phyloP scores from a whole-genome alignment of 2,329 filamentous ascomycete species.

The Pseudogymnoascus sp. region DNA sequence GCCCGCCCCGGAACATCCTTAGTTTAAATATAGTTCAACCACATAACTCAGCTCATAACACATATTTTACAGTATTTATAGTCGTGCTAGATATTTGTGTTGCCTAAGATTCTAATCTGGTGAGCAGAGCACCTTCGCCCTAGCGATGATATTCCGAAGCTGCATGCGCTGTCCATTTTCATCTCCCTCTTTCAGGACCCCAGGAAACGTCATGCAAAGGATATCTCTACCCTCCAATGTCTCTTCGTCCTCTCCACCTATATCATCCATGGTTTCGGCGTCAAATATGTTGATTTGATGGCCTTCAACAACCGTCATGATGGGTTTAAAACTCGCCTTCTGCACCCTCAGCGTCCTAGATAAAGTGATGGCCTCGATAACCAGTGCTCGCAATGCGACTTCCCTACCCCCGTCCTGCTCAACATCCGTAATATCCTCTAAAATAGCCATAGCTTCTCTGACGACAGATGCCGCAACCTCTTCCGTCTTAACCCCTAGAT shows the following conservation, averaged over 20 bases:
- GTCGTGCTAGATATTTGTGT: neutral
- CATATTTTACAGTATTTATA: neutral
- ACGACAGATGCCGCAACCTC: constrained; percentile 36
- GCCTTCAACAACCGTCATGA: constrained; percentile 43
- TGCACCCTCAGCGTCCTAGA: constrained; percentile 48
- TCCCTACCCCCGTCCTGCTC: constrained; percentile 35
- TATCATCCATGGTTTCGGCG: constrained; percentile 53
- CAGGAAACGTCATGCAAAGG: constrained; percentile 55
- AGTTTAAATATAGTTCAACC: neutral
- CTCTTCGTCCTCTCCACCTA: constrained; percentile 53
- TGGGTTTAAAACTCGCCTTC: constrained; percentile 47
- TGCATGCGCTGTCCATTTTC: constrained; percentile 54
- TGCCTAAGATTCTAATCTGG: constrained; percentile 20
- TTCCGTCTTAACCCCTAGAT: constrained; percentile 39
- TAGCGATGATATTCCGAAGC: constrained; percentile 54
- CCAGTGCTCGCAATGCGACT: constrained; percentile 43
- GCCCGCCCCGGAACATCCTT: neutral
- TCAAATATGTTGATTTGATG: constrained; percentile 51
- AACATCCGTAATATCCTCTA: constrained; percentile 37
- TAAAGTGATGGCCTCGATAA: constrained; percentile 46
- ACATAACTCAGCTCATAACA: neutral
- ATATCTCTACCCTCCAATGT: constrained; percentile 44
- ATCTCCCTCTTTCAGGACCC: constrained; percentile 55
- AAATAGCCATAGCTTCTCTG: constrained; percentile 38
- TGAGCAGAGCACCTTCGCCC: constrained; percentile 54